Evolutionary conservation across 768 basidiomycete genomes (phyloP).

Genomic region (Wakefieldia striispora): DNA sequence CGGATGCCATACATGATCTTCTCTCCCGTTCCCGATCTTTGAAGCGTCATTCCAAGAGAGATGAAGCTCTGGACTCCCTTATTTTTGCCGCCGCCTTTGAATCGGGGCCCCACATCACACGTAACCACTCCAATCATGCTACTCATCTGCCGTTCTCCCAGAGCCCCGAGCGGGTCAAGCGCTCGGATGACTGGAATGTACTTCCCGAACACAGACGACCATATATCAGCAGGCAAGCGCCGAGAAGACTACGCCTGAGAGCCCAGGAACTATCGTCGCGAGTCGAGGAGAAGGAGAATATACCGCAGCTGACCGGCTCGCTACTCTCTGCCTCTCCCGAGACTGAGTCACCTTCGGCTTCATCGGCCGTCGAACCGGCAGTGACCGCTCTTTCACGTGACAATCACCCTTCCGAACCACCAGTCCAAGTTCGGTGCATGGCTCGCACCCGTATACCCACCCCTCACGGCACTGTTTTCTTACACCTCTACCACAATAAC

Average conservation of each 20-base stretch:
- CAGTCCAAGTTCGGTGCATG: conserved; percentile 83
- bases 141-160: conserved; percentile 52
- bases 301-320: conserved; percentile 23
- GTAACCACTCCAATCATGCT: conserved; percentile 85
- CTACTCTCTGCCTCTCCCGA: conserved; percentile 29
- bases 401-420: background rate
- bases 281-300: conserved; percentile 49
- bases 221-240: conserved; percentile 76
- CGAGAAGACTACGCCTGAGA: conserved; percentile 58
- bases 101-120: conserved; percentile 73
- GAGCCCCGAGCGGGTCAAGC: conserved; percentile 49
- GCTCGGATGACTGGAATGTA: conserved; percentile 38
- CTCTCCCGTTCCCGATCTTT: conserved; percentile 53
- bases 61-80: conserved; percentile 75
- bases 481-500: conserved; percentile 94
- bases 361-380: conserved; percentile 23
- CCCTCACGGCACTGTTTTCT: conserved; percentile 87
- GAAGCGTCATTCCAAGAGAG: conserved; percentile 49
- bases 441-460: conserved; percentile 97
- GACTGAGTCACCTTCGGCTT: conserved; percentile 34
- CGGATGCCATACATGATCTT: conserved; percentile 65
- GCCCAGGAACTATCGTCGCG: conserved; percentile 29
- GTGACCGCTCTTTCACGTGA: conserved; percentile 7
- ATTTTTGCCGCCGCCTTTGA: conserved; percentile 75
- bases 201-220: conserved; percentile 45